A percentile compares a stretch with the other conserved stretches of the same genome.
Conservation (phyloP, 176 grass and related monocot species). For the Echinochloa phyllopogon region DNA sequence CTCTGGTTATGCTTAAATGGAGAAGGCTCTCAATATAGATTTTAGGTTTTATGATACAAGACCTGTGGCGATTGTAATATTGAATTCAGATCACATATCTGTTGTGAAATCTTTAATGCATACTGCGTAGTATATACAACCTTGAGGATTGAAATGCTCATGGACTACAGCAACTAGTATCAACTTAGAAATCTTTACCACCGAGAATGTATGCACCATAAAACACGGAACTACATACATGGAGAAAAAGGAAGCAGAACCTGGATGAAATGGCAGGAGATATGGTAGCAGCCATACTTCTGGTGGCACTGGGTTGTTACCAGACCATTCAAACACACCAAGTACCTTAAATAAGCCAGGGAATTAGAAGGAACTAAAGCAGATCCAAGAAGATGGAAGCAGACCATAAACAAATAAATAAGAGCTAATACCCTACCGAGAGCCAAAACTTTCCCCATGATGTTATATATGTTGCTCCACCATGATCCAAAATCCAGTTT, state of each 20-base stretch:
- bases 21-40: no score
- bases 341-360: conserved; percentile 68
- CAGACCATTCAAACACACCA: conserved; percentile 96
- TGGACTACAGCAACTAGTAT: background rate
- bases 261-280: conserved; percentile 83
- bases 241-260: conserved; percentile 41
- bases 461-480: conserved; percentile 81
- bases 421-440: conserved; percentile 48
- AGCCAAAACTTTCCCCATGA: conserved; percentile 99
- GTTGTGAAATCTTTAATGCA: background rate
- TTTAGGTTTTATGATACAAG: background rate
- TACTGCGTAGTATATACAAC: background rate
- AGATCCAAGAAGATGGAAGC: conserved; percentile 36
- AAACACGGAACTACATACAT: background rate
- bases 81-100: background rate
- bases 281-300: conserved; percentile 95
- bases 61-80: background rate
- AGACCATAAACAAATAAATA: conserved; percentile 21
- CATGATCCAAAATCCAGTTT: conserved; percentile 93
- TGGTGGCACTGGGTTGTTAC: conserved; percentile 93
- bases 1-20: no score
- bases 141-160: background rate
- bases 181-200: conserved; percentile 5
- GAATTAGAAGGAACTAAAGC: conserved; percentile 38
- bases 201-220: background rate